These are phyloP conservation scores for Crucihimalaya himalaica DNA, from an alignment of 345 rosid genomes.

Conservation along the genomic window DNA sequence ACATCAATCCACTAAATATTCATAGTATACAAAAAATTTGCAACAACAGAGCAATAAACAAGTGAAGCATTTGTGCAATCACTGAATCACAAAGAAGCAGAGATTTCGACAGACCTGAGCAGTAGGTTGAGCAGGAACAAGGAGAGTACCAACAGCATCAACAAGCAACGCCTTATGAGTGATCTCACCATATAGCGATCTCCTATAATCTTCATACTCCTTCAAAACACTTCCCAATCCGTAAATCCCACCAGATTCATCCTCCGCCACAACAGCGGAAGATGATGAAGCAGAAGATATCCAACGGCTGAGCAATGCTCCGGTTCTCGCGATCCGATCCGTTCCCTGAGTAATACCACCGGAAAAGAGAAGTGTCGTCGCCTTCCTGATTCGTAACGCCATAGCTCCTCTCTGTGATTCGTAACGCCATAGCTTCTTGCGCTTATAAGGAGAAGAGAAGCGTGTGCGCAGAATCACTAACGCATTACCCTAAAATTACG, in stretches of 20 bases:
- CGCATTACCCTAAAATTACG: slow-evolving; percentile 31
- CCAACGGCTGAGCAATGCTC: slow-evolving; percentile 34
- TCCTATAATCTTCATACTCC: slow-evolving; percentile 81
- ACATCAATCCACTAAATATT: background rate
- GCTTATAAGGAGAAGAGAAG: background rate
- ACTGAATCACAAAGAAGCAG: background rate
- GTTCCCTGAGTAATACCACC: background rate
- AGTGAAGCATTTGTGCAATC: background rate
- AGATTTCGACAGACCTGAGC: slow-evolving; percentile 64
- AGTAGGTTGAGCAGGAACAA: slow-evolving; percentile 95
- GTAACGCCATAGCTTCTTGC: slow-evolving; percentile 35
- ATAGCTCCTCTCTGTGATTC: slow-evolving; percentile 23
- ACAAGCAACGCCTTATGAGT: slow-evolving; percentile 89
- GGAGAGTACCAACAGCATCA: slow-evolving; percentile 92
- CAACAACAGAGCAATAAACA: background rate
- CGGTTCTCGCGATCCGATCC: slow-evolving; percentile 6
- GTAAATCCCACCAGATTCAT: slow-evolving; percentile 29
- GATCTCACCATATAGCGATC: slow-evolving; percentile 78
- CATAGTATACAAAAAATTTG: background rate
- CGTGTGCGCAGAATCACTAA: slow-evolving; percentile 18
- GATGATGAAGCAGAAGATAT: slow-evolving; percentile 44
- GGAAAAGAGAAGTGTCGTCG: slow-evolving; percentile 35
- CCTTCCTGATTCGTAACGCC: slow-evolving; percentile 38
- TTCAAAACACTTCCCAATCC: slow-evolving; percentile 60
- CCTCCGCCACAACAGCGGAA: slow-evolving; percentile 39